Conservation (phyloP, 2,329 filamentous ascomycete genomes). For the Colletotrichum sansevieriae region DNA sequence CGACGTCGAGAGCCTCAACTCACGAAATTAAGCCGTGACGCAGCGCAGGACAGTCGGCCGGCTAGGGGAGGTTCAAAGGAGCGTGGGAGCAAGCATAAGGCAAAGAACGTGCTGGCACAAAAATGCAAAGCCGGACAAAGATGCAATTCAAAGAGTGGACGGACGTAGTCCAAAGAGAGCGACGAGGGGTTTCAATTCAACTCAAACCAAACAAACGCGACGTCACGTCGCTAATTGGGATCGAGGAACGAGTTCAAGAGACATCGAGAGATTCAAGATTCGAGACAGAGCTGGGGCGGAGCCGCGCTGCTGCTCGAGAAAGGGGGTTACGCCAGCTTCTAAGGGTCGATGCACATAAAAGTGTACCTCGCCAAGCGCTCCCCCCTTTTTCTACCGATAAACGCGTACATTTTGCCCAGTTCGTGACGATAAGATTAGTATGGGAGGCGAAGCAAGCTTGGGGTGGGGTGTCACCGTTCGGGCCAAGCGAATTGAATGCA, state of each 20-base stretch:
- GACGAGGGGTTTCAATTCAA: neutral
- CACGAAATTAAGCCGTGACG: slow-evolving; percentile 13
- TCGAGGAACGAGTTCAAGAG: slow-evolving; percentile 1
- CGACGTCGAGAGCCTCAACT: neutral
- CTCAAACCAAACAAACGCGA: neutral
- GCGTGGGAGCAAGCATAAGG: neutral
- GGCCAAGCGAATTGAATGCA: slow-evolving; percentile 15
- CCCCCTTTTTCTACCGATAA: slow-evolving; percentile 16
- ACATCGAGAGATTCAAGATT: slow-evolving; percentile 9
- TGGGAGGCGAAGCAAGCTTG: slow-evolving; percentile 30
- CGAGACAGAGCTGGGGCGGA: neutral
- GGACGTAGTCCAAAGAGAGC: slow-evolving; percentile 3
- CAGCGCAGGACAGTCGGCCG: neutral
- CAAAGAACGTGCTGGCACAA: neutral
- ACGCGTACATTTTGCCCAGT: slow-evolving; percentile 24
- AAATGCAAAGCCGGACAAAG: neutral
- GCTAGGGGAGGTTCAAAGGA: slow-evolving; percentile 6
- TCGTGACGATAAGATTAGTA: slow-evolving; percentile 19
- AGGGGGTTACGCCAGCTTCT: slow-evolving; percentile 16
- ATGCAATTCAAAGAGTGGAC: slow-evolving; percentile 6
- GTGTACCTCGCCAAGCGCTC: slow-evolving; percentile 9
- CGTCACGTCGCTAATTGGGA: slow-evolving; percentile 15
- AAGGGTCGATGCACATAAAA: neutral
- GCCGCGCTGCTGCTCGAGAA: slow-evolving; percentile 9
- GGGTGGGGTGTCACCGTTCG: slow-evolving; percentile 18